Evolutionary conservation across 192 early-diverging fungal species (phyloP), one percentile per base, ranked within the genome.

Genomic region (Backusella parvicylindrica): DNA sequence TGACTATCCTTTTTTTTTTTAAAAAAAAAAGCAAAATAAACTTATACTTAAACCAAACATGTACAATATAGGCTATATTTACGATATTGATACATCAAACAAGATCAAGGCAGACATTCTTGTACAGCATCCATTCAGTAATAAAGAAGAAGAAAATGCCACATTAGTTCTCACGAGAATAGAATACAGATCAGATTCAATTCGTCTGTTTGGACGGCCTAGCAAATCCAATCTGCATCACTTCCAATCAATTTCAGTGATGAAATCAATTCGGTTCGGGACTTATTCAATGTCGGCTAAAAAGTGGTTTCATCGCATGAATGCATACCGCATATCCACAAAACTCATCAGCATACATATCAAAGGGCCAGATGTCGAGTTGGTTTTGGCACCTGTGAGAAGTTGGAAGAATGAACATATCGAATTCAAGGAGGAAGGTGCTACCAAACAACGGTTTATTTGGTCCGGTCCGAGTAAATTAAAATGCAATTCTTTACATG

Each of bases 191-290:
- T 23, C 23, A 23, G 11, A 60, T 60, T 60, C 26, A 12, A 60
- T 60, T 28, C 53, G n/a, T 28, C 53, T 60, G 11, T 60, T 28
- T 60, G 53, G 53, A 60, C 53, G 53, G 12, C 53, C 53, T 9
- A 60, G 53, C 13, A 9, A 60, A 60, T 60, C 53, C 11, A 60
- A 60, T 60, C 53, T 60, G 53, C 53, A 32, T 67, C 65, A 67
- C n/a, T 67, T 67, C 32, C 30, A 67, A 67, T 67, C 65, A 16
- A 67, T 67, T 67, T 37, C 65, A 67, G 65, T 31, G 32, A 31
- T 37, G 12, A 16, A 67, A 4, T 60, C 53, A 60, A 60, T 60
- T 50, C 49, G 9, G 21, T 23, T 50, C 53, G 53, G 26, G 23
- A 60, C n/a, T 60, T 18, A 28, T 13, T 38, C 37, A 4, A 60